phyloP scores from a whole-genome alignment of 139 green algal genomes.

The Yamagishiella unicocca region DNA sequence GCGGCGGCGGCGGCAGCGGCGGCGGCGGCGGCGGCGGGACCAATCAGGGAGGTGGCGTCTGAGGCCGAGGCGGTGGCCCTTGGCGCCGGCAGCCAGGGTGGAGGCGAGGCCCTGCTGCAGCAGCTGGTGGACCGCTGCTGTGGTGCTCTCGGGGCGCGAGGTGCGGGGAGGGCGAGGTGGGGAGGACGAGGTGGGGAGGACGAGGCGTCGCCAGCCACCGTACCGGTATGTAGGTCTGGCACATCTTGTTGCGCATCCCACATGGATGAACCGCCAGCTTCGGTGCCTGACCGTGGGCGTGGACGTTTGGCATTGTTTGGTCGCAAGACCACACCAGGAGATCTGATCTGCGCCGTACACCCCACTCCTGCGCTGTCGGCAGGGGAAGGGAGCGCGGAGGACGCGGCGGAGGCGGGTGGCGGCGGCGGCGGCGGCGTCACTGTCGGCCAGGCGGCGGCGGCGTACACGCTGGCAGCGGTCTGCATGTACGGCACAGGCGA shows the following conservation, averaged over 20 bases:
- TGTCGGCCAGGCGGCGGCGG: constrained; percentile 7
- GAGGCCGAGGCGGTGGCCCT: background rate
- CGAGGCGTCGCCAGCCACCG: background rate
- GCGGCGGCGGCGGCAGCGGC: background rate
- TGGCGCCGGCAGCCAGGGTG: background rate
- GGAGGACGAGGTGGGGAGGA: background rate
- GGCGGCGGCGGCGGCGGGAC: background rate
- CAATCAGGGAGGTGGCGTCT: background rate
- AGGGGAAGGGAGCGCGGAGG: background rate
- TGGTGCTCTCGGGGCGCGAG: background rate
- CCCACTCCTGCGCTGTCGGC: background rate
- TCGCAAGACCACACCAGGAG: background rate
- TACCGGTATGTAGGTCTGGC: too few relatives aligned
- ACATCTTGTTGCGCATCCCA: too few relatives aligned
- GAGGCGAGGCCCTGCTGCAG: background rate
- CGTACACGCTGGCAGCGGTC: background rate
- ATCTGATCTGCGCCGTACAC: background rate
- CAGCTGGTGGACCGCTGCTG: background rate
- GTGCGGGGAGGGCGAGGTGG: background rate
- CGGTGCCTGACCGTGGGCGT: background rate
- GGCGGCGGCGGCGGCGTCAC: background rate
- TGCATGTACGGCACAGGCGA: constrained; percentile 2
- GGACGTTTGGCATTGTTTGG: background rate
- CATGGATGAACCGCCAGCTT: too few relatives aligned
- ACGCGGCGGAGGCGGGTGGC: background rate